Evolutionary conservation across 225 moss, liverwort and hornwort genomes (phyloP), one percentile per base, ranked within the genome.

Genomic region (Polytrichum commune): DNA sequence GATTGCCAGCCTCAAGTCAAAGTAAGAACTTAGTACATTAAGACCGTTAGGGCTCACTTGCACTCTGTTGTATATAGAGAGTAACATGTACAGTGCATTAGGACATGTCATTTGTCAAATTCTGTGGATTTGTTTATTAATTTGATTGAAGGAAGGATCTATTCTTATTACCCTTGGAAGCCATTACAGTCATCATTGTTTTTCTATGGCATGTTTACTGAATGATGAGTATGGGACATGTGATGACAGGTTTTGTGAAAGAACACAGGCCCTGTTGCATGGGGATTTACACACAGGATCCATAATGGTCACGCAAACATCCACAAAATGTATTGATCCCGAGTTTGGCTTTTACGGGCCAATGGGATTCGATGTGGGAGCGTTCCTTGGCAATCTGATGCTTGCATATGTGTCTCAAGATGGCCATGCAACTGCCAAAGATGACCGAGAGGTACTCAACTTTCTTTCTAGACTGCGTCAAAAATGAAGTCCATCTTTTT

Each of bases 331-430:
- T 60, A 94, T 97, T 30, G 96, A 97, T 32, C 88, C 93, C 6
- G 96, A 97, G 76, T 97, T 97, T 65, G 90, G 92, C 62, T 94
- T 92, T 57, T 97, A 94, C 53, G 96, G 96, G 30, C 96, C 96
- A 1, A 94, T 91, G 80, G 96, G 90, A 54, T 97, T 97, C 62
- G 96, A 97, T 65, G 28, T 97, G 57, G 96, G 96, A 20, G 93
- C 96, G 67, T 94, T 92, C 61, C 77, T 97, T 27, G 91, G 91
- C 27, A 97, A 97, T 72, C 72, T 97, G 32, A 76, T 94, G 23
- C 71, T 97, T 57, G 87, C 96, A 19, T 97, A 87, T 73, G 72
- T 72, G 29, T 86, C 96, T 62, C 96, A 97, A 75, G 94, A 97
- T 75, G 96, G 96, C n/a, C 92, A 97, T 75, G 81, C 82, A 28